Conservation (phyloP, 352 stramenopile genomes). For the Phytophthora ramorum region DNA sequence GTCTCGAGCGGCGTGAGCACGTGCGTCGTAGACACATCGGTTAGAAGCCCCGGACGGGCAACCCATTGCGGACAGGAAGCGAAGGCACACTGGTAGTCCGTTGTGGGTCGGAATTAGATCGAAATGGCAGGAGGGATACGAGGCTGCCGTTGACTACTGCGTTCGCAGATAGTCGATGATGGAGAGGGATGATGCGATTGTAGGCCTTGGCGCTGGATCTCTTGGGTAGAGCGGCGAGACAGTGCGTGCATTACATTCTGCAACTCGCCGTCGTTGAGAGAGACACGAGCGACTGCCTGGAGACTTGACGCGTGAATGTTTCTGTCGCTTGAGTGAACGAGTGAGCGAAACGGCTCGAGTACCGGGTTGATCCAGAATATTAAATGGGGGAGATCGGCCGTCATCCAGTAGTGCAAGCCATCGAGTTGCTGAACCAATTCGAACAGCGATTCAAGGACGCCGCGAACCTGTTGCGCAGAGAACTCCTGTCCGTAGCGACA, state of each 20-base stretch:
- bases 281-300: slow-evolving; percentile 5
- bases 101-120: slow-evolving; percentile 16
- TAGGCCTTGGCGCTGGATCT: background rate
- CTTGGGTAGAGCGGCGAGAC: background rate
- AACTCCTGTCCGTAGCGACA: slow-evolving; percentile 17
- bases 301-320: slow-evolving; percentile 5
- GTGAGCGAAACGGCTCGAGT: slow-evolving; percentile 19
- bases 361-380: slow-evolving; percentile 25
- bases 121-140: slow-evolving; percentile 15
- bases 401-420: slow-evolving; percentile 12
- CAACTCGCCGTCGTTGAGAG: slow-evolving; percentile 18
- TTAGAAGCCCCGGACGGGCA: slow-evolving; percentile 7
- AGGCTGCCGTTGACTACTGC: slow-evolving; percentile 2
- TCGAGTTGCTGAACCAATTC: slow-evolving; percentile 27
- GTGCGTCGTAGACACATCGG: slow-evolving; percentile 4
- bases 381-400: slow-evolving; percentile 12
- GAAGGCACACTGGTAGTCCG: slow-evolving; percentile 7
- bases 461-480: slow-evolving; percentile 5
- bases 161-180: background rate
- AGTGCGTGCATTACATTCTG: slow-evolving; percentile 22
- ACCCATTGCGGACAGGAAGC: slow-evolving; percentile 9
- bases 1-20: slow-evolving; percentile 4
- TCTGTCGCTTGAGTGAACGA: slow-evolving; percentile 8
- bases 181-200: background rate
- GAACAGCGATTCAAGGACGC: slow-evolving; percentile 18